Conservation (phyloP, 257 asterid species). For the Cinchona pubescens region DNA sequence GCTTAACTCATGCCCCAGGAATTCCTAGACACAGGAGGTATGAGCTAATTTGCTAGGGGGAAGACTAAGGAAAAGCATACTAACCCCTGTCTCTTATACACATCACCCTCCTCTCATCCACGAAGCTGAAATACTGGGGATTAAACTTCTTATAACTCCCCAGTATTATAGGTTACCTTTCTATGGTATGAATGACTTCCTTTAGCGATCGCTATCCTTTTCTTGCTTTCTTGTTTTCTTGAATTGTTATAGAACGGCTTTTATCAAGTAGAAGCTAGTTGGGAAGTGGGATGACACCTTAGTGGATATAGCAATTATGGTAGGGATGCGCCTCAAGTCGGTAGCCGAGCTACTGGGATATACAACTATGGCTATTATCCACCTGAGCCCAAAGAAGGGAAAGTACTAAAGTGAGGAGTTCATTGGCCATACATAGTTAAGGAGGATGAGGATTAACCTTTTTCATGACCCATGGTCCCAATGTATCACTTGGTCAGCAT, state of each 20-base stretch:
- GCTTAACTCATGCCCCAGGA: background rate
- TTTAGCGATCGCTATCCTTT: background rate
- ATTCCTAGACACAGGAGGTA: background rate
- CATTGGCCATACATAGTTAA: no score
- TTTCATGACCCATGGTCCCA: no score
- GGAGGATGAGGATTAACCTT: no score
- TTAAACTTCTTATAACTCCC: background rate
- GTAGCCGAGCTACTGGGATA: background rate
- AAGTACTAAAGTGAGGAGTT: no score
- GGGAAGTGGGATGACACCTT: background rate
- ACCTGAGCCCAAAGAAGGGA: background rate
- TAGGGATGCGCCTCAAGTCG: background rate
- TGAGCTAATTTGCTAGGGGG: background rate
- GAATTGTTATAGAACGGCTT: background rate
- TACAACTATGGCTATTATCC: background rate
- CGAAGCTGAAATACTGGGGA: no score
- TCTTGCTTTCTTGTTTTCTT: background rate
- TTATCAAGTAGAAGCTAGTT: background rate
- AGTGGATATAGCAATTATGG: no score
- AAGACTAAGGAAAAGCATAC: background rate
- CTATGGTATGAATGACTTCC: no score
- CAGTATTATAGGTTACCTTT: background rate
- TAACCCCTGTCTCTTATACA: no score
- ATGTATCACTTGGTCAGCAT: no score
- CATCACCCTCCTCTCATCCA: background rate